These are phyloP conservation scores for Podospora tetraspora DNA, from an alignment of 495 filamentous ascomycete genomes.

Conservation along the genomic window DNA sequence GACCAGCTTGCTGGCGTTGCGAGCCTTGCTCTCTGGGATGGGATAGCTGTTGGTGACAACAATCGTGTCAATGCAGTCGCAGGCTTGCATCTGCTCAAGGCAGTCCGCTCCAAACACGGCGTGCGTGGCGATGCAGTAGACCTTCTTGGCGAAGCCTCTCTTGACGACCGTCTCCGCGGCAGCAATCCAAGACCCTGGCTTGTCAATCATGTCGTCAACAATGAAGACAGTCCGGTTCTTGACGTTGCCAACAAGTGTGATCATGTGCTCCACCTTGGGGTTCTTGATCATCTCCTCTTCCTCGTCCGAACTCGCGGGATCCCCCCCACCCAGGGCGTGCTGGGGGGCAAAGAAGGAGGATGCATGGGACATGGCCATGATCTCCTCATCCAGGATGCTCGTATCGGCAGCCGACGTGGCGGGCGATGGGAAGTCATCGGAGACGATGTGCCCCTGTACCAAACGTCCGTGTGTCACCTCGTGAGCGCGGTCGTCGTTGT, in stretches of 20 bases:
- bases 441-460: slow-evolving; percentile 93
- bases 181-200: slow-evolving; percentile 92
- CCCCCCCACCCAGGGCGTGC: slow-evolving; percentile 75
- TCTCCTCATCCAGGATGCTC: slow-evolving; percentile 53
- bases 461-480: slow-evolving; percentile 90
- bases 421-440: slow-evolving; percentile 84
- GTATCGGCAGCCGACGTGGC: slow-evolving; percentile 54
- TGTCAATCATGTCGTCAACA: slow-evolving; percentile 99
- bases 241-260: slow-evolving; percentile 93
- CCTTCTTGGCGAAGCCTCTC: slow-evolving; percentile 81
- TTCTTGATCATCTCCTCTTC: slow-evolving; percentile 74
- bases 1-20: slow-evolving; percentile 73
- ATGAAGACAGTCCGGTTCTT: slow-evolving; percentile 80
- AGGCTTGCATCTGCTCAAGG: slow-evolving; percentile 82
- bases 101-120: slow-evolving; percentile 88
- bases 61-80: slow-evolving; percentile 86
- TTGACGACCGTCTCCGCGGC: slow-evolving; percentile 98
- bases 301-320: slow-evolving; percentile 80
- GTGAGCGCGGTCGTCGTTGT: slow-evolving; percentile 77
- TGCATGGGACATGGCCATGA: slow-evolving; percentile 51
- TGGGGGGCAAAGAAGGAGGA: slow-evolving; percentile 52
- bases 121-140: slow-evolving; percentile 97
- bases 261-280: slow-evolving; percentile 79
- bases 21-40: slow-evolving; percentile 65
- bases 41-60: slow-evolving; percentile 97